Conservation (phyloP, 1,139 yeast species). For the Tardiomyces digboiensis region DNA sequence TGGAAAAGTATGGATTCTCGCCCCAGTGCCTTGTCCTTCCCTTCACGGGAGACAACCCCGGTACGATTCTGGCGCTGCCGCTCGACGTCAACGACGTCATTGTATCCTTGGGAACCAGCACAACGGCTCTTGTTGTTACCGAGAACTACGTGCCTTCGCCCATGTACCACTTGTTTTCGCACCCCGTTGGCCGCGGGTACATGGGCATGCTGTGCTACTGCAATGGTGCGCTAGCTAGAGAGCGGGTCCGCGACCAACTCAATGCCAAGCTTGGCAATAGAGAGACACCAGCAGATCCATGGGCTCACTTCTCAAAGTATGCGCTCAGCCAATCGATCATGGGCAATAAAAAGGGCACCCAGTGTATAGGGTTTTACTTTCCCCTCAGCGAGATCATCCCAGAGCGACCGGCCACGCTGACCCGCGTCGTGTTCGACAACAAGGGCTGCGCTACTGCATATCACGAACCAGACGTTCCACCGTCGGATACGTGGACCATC, state of each 20-base stretch:
- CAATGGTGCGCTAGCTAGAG: conserved; percentile 85
- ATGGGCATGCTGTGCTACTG: conserved; percentile 97
- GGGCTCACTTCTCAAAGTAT: conserved; percentile 57
- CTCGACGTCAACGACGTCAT: conserved; percentile 66
- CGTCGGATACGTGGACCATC: conserved; percentile 27
- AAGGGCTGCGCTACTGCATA: conserved; percentile 2
- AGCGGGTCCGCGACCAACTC: conserved; percentile 55
- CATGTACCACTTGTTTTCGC: conserved; percentile 76
- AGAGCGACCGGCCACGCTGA: conserved; percentile 36
- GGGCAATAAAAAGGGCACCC: conserved; percentile 2
- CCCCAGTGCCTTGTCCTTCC: conserved; percentile 44
- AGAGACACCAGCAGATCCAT: conserved; percentile 24
- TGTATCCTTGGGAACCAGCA: conserved; percentile 81
- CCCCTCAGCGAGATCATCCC: conserved; percentile 90
- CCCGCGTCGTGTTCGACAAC: conserved; percentile 11
- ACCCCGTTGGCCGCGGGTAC: conserved; percentile 66
- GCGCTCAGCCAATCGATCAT: conserved; percentile 19
- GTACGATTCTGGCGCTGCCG: conserved; percentile 79
- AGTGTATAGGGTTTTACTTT: conserved; percentile 62
- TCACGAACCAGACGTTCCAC: neutral
- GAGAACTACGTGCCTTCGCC: conserved; percentile 71
- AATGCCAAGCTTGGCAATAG: conserved; percentile 34
- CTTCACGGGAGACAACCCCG: conserved; percentile 88
- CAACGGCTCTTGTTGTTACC: conserved; percentile 77
- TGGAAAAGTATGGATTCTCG: conserved; percentile 45